A percentile compares a stretch with the other conserved stretches of the same genome.
phyloP scores from a whole-genome alignment of 129 eudicot genomes.

The Helianthus tuberosus region DNA sequence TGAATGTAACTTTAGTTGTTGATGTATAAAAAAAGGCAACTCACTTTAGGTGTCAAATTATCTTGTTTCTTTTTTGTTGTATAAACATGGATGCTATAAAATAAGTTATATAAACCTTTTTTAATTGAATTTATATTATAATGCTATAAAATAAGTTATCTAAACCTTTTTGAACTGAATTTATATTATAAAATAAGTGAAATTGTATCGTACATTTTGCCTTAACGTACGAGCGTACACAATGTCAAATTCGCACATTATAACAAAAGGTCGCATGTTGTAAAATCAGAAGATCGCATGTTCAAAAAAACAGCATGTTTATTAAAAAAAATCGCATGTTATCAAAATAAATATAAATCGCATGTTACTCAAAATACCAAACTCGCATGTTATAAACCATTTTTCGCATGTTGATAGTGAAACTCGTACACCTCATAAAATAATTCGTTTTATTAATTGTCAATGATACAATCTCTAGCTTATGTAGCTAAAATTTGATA shows the following conservation, averaged over 20 bases:
- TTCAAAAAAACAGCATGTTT: too few species aligned
- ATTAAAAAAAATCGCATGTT: too few species aligned
- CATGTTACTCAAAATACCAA: too few species aligned
- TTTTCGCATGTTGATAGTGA: too few species aligned
- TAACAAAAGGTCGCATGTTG: too few species aligned
- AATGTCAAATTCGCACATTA: too few species aligned
- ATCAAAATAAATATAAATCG: too few species aligned
- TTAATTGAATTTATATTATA: background rate
- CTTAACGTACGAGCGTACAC: too few species aligned
- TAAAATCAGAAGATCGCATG: too few species aligned
- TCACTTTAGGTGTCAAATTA: slow-evolving; percentile 24
- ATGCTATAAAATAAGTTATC: background rate
- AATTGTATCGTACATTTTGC: too few species aligned
- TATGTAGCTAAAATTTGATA: background rate
- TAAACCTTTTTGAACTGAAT: background rate
- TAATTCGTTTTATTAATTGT: background rate
- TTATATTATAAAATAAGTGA: background rate
- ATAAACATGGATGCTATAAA: background rate
- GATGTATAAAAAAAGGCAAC: slow-evolving; percentile 21
- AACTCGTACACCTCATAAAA: background rate
- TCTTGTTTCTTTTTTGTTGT: background rate
- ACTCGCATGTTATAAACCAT: too few species aligned
- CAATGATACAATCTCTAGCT: background rate
- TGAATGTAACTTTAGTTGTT: slow-evolving; percentile 13
- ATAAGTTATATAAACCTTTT: background rate